Conservation (phyloP, 2,329 filamentous ascomycete genomes). For the Fusarium temperatum region DNA sequence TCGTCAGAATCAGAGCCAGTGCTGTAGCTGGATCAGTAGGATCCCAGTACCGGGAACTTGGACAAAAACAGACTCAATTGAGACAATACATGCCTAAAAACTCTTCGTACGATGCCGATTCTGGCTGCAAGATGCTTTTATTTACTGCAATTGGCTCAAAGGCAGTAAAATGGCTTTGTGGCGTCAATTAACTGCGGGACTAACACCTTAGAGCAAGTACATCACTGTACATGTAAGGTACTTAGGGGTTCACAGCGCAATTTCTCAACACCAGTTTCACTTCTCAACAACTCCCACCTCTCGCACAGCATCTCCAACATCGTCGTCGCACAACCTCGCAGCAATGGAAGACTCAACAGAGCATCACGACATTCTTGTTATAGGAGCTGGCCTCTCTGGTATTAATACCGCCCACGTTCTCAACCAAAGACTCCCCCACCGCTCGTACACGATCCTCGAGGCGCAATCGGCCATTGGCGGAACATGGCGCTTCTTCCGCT, state of each 20-base stretch:
- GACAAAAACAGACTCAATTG: not conserved
- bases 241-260: not conserved
- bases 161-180: not conserved
- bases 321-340: not conserved
- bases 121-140: not conserved
- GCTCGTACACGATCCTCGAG: slow-evolving; percentile 73
- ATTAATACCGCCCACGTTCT: slow-evolving; percentile 78
- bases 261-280: slow-evolving; percentile 1
- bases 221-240: not conserved
- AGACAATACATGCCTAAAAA: not conserved
- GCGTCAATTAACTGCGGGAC: not conserved
- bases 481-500: slow-evolving; percentile 82
- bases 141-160: not conserved
- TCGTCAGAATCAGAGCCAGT: too few species aligned
- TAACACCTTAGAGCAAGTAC: not conserved
- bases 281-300: slow-evolving; percentile 1
- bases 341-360: slow-evolving; percentile 33
- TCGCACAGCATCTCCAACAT: not conserved
- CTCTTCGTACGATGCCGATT: not conserved
- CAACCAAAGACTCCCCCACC: slow-evolving; percentile 63
- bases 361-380: slow-evolving; percentile 65
- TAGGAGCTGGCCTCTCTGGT: slow-evolving; percentile 78
- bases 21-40: not conserved
- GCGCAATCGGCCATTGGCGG: slow-evolving; percentile 72
- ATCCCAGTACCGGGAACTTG: not conserved